A percentile compares a stretch with the other conserved stretches of the same genome.
Conservation (phyloP, 805 yeast species). For the Zygosaccharomyces kombuchaensis region DNA sequence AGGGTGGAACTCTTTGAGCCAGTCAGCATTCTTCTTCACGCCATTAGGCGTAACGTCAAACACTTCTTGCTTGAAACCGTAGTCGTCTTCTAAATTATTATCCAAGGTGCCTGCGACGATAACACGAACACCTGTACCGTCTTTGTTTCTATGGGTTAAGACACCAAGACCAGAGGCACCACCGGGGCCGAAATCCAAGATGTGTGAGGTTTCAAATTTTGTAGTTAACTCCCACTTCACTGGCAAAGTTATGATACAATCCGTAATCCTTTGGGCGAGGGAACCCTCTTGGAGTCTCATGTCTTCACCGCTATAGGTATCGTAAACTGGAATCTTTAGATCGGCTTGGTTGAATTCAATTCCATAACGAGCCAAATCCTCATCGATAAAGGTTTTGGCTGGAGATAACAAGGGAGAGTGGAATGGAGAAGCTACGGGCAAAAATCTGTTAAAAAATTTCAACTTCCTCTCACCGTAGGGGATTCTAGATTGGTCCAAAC, state of each 20-base stretch:
- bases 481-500: conserved; percentile 90
- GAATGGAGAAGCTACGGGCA: conserved; percentile 95
- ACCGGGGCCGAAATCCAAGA: conserved; percentile 98
- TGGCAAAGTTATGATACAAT: conserved; percentile 80
- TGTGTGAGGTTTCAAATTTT: conserved; percentile 73
- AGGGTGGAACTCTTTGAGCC: conserved; percentile 88
- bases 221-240: conserved; percentile 96
- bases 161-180: conserved; percentile 96
- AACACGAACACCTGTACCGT: conserved; percentile 95
- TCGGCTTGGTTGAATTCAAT: conserved; percentile 52
- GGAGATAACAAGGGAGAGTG: conserved; percentile 80
- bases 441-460: conserved; percentile 86
- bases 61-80: conserved; percentile 92
- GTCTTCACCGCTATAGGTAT: conserved; percentile 81
- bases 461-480: conserved; percentile 93
- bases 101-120: conserved; percentile 92
- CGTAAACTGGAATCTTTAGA: conserved; percentile 82
- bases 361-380: conserved; percentile 58
- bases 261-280: conserved; percentile 63
- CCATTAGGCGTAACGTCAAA: conserved; percentile 65
- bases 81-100: conserved; percentile 67
- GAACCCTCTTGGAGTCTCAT: conserved; percentile 55
- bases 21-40: conserved; percentile 79
- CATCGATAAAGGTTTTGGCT: conserved; percentile 62
- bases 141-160: conserved; percentile 94